Base-by-base conservation (phyloP, 2,329 filamentous ascomycete genomes). In the Penicillium sp. region DNA sequence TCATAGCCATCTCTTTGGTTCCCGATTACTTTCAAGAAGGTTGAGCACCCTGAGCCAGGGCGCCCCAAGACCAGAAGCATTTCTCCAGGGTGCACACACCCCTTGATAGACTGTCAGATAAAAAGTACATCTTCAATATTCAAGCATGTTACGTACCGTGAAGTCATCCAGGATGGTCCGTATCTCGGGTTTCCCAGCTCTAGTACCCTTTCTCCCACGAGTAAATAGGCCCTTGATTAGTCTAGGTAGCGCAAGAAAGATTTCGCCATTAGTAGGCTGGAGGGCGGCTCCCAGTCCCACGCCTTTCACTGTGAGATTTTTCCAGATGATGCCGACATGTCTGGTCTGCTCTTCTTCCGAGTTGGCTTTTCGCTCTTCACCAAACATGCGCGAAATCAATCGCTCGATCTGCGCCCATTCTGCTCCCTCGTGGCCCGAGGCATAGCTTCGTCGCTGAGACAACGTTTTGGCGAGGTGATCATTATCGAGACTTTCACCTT, bases 11-110 rank as follows among this genome's bases (percentile, higher is more conserved):
- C 76, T 54, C 88, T 75, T 61, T 87, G 83, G 65, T 91, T 92
- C 37, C 87, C 84, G 14, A 96, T 85, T 0, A 90, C 91, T 80
- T 96, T 96, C 59, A 96, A 79, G 64, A 96, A 88, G 1, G 92
- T 96, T 16, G 90, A 92, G 75, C 92, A 96, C 46, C 78, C 78
- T 47, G 75, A 75, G 0, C 77, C 77, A 3, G 77, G 76, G 6
- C 73, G 70, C 6, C 77, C 77, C 18, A 79, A 70, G 60, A 80
- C 66, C 58, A 78, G 60, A n/a, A 76, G 62, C 75, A 73, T 73
- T 61, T 77, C 71, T 24, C 77, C 70, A 1, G 77, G 77, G 11
- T 73, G 66, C 19, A 78, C 75, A 55, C 76, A 78, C 1, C 77
- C 77, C 69, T 77, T 27, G 7, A 16, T 16, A 10, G 27, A 14